Conservation (phyloP, 768 basidiomycete species). For the Suillus hirtellus region DNA sequence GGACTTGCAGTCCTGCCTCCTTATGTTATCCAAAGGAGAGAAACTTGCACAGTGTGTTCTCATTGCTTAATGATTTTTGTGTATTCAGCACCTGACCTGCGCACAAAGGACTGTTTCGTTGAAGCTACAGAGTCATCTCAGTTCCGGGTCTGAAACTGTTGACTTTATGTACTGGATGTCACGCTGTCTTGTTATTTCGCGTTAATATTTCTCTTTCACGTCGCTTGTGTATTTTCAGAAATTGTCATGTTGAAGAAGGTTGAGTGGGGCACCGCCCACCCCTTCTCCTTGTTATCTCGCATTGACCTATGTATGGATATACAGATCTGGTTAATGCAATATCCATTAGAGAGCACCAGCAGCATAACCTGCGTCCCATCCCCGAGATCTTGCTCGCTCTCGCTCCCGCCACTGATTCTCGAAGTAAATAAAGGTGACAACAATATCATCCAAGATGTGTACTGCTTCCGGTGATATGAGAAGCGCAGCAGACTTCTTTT, state of each 20-base stretch:
- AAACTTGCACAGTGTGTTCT: not conserved
- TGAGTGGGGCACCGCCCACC: too few relatives aligned
- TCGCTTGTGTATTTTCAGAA: not conserved
- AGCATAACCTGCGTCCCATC: slow-evolving; percentile 10
- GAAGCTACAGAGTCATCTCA: not conserved
- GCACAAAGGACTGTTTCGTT: not conserved
- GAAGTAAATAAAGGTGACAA: slow-evolving; percentile 39
- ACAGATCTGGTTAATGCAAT: not conserved
- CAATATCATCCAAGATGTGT: slow-evolving; percentile 35
- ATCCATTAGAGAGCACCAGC: not conserved
- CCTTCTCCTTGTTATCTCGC: too few relatives aligned
- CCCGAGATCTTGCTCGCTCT: slow-evolving; percentile 19
- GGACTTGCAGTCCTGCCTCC: too few relatives aligned
- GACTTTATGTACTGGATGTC: not conserved
- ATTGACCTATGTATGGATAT: slow-evolving; percentile 45
- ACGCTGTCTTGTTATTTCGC: not conserved
- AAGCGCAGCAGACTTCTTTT: slow-evolving; percentile 23
- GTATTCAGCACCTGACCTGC: not conserved
- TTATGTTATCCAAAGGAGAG: not conserved
- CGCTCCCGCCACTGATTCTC: slow-evolving; percentile 30
- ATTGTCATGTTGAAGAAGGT: too few relatives aligned
- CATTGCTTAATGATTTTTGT: not conserved
- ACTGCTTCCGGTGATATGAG: slow-evolving; percentile 30
- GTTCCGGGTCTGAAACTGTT: not conserved
- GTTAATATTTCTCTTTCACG: not conserved